Conservation (phyloP, 2,329 filamentous ascomycete genomes). For the Fusarium pseudocircinatum region DNA sequence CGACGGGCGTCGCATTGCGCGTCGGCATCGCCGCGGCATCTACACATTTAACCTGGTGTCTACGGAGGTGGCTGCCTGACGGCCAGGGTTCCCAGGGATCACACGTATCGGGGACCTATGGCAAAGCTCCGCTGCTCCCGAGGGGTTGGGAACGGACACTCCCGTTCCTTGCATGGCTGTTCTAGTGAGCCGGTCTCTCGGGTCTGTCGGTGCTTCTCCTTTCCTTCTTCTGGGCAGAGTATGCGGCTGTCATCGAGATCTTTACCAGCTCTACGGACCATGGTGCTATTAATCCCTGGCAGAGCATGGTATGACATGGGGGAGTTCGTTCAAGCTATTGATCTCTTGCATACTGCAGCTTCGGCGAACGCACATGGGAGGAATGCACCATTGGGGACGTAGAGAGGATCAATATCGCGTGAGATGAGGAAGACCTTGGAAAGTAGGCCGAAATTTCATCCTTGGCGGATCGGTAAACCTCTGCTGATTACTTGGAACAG, state of each 20-base stretch:
- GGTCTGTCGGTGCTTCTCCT: background rate
- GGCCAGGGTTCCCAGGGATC: background rate
- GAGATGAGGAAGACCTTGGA: background rate
- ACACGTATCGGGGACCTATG: background rate
- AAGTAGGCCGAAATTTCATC: background rate
- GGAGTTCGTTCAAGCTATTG: background rate
- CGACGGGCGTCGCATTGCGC: background rate
- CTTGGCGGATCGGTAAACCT: background rate
- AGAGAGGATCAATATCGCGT: background rate
- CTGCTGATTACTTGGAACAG: background rate
- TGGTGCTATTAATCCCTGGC: background rate
- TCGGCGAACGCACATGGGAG: background rate
- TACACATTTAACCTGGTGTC: background rate
- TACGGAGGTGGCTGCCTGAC: background rate
- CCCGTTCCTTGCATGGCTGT: slow-evolving; percentile 30
- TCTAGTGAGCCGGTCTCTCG: slow-evolving; percentile 11
- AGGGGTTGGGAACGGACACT: slow-evolving; percentile 13
- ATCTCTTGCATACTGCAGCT: background rate
- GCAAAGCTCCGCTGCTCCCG: background rate
- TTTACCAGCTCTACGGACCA: background rate
- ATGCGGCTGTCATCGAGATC: background rate
- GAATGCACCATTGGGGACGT: background rate
- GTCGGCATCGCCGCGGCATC: background rate
- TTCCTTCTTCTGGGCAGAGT: background rate
- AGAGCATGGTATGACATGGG: background rate